Evolutionary conservation across 352 stramenopile species (phyloP).

Genomic region (Phytophthora podocarpi): DNA sequence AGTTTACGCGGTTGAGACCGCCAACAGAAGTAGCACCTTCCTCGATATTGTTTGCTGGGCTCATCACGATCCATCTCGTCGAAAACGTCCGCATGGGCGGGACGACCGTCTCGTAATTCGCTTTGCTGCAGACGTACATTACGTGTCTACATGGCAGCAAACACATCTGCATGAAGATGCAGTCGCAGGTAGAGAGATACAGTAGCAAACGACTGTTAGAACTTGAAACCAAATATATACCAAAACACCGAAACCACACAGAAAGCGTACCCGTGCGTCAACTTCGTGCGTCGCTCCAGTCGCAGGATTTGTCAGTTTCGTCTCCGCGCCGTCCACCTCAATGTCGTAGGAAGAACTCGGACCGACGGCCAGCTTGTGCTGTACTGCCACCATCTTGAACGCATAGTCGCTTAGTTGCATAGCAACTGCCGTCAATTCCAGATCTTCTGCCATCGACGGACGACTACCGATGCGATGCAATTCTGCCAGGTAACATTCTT

Average conservation of each 20-base stretch:
- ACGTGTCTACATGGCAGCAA: slow-evolving; percentile 8
- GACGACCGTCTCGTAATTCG: slow-evolving; percentile 5
- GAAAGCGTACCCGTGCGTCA: slow-evolving; percentile 8
- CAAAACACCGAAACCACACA: background rate
- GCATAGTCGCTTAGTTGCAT: slow-evolving; percentile 1
- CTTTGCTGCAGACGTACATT: background rate
- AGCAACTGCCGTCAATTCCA: background rate
- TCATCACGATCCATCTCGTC: slow-evolving; percentile 3
- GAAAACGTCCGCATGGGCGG: background rate
- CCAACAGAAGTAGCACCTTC: background rate
- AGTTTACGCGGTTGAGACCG: slow-evolving; percentile 1
- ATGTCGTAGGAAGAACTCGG: background rate
- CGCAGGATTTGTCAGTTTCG: background rate
- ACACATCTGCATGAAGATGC: slow-evolving; percentile 2
- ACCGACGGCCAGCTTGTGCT: background rate
- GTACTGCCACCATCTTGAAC: background rate
- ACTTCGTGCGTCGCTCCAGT: background rate
- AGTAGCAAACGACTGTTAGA: background rate
- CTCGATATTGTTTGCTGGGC: slow-evolving; percentile 3
- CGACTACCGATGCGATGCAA: slow-evolving; percentile 2
- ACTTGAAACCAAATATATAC: background rate
- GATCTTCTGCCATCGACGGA: background rate
- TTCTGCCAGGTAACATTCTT: slow-evolving; percentile 1
- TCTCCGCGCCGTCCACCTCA: background rate
- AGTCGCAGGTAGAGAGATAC: background rate